Conservation (phyloP, 257 asterid genomes). For the Gardenia jasminoides region DNA sequence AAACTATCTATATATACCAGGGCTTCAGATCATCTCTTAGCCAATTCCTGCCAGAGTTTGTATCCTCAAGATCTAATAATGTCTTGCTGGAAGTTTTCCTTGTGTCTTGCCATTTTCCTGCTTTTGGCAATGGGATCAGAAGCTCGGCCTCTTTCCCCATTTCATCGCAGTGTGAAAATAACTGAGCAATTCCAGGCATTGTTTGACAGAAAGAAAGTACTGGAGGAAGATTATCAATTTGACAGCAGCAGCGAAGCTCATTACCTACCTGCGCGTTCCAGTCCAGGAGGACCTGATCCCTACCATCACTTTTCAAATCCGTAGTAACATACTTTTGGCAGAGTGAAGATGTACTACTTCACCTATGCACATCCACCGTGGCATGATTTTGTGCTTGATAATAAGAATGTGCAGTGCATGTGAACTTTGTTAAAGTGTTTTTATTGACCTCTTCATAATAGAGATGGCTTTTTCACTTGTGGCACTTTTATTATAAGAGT, state of each 20-base stretch:
- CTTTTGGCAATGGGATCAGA: conserved; percentile 13
- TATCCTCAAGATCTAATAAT: conserved; percentile 8
- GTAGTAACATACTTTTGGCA: background rate
- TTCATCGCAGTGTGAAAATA: background rate
- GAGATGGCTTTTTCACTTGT: background rate
- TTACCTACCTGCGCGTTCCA: conserved; percentile 26
- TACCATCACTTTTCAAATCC: conserved; percentile 32
- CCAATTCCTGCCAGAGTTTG: background rate
- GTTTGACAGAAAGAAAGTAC: conserved; percentile 21
- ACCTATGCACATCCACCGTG: background rate
- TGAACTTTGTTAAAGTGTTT: background rate
- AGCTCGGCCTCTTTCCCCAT: conserved; percentile 17
- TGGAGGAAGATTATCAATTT: conserved; percentile 15
- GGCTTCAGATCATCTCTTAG: background rate
- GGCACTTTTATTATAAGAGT: background rate
- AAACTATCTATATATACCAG: background rate
- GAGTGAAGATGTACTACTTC: background rate
- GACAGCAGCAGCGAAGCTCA: conserved; percentile 12
- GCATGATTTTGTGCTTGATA: background rate
- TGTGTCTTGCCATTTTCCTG: conserved; percentile 32
- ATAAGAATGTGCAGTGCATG: background rate
- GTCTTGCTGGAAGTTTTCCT: conserved; percentile 23
- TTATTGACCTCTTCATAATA: background rate
- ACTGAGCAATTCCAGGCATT: conserved; percentile 30
- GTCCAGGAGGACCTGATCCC: conserved; percentile 64